phyloP scores from a whole-genome alignment of 2,329 filamentous ascomycete genomes.

The Arthrobotrys sphaeroides region DNA sequence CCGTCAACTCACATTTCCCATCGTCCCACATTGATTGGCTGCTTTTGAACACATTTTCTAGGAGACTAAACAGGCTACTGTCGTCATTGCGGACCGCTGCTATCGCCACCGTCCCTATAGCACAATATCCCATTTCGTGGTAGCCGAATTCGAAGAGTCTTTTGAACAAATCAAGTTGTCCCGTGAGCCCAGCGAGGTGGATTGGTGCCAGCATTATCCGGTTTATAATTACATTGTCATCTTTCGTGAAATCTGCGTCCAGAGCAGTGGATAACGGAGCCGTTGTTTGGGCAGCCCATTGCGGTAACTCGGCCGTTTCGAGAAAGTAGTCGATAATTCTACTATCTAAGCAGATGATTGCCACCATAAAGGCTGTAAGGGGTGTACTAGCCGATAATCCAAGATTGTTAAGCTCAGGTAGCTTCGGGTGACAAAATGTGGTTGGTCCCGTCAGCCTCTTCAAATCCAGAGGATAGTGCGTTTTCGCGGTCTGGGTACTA shows the following conservation, averaged over 20 bases:
- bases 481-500: too few relatives aligned
- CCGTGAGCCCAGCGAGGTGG: neutral
- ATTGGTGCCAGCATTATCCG: neutral
- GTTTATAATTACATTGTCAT: neutral
- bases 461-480: too few relatives aligned
- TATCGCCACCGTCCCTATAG: neutral
- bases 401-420: neutral
- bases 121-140: neutral
- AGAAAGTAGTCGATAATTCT: neutral
- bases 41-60: neutral
- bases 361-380: neutral
- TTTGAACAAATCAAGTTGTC: neutral
- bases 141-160: neutral
- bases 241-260: neutral
- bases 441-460: too few relatives aligned
- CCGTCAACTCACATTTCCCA: neutral
- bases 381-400: neutral
- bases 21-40: neutral
- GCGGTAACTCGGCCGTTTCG: too few relatives aligned
- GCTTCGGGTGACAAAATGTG: neutral
- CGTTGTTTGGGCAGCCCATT: neutral
- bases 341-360: neutral
- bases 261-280: neutral
- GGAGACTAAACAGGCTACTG: neutral
- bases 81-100: neutral